Base-by-base conservation (phyloP, 108 stramenopile genomes). In the Fistulifera solaris region DNA sequence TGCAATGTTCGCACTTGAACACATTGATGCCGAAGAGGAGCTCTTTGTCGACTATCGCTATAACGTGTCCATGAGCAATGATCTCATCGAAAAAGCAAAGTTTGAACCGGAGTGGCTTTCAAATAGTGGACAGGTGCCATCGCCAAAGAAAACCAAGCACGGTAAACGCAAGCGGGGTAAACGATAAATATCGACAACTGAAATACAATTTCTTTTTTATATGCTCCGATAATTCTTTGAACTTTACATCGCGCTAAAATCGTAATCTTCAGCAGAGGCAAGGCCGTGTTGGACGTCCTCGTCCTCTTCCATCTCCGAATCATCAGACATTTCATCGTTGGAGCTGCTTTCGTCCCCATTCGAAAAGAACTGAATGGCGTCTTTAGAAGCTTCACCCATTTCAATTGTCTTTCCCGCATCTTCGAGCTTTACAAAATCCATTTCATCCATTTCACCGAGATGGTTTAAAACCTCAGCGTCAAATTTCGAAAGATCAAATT, bases 391-490 rank as follows among this genome's bases (percentile, higher is more conserved):
- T 38, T 48, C 16, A 6, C 56, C 59, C 66, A 66, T 58, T 24
- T 48, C 40, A 21, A 35, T 35, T 8, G 3, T 8, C 31, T 35
- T 3, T 35, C 31, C 23, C 27, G 22, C 22, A 13, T 72, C 59
- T 53, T 67, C 68, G 51, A 92, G 63, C 45, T 76, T 66, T 17
- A 93, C 91, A 71, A 87, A 93, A 61, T 93, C 91, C 80, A 93
- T 87, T 60, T 83, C 87, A 71, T 89, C 87, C 24, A 66, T 84
- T 43, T 93, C 87, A 52, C 83, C 71, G 48, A 92, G 53, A n/a
- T 56, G 72, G 12, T 74, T 56, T 63, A 93, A 57, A 17, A 93
- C 74, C 45, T 79, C 66, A 31, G 69, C 68, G 56, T 93, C 91
- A 54, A 76, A 78, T 54, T 83, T 78, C 23, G 65, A 68, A 18